Evolutionary conservation across 2,329 filamentous ascomycete genomes (phyloP), one percentile per base, ranked within the genome.

Genomic region (Chaetomium sp.): DNA sequence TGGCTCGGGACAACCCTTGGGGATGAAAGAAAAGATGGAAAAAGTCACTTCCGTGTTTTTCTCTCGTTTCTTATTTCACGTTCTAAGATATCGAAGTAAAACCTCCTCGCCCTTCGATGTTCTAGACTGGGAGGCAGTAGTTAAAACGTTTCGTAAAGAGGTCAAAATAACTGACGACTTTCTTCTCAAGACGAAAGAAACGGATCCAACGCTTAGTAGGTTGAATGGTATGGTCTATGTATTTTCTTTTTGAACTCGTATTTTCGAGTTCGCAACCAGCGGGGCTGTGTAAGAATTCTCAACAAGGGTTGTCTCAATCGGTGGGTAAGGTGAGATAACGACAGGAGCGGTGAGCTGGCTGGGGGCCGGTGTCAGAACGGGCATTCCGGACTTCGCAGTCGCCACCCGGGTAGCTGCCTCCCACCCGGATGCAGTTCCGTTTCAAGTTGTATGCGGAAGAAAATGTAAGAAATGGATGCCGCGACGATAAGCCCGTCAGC

Each of bases 341-440:
- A 56, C n/a, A 5, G 29, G 56, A 21, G 56, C 56, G 56, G 56
- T 57, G 56, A 47, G 38, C 38, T 29, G 31, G 25, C 27, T 12
- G 23, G 42, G 23, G 35, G 25, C 35, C 45, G 56, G 56, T 58
- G 25, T 58, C 38, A 60, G 31, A 60, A 51, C n/a, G 57, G 57
- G 57, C 27, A 51, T 53, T 21, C 57, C 57, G 57, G n/a, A 25
- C 57, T 35, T 47, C 55, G 38, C 38, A 42, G 16, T 6, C 16
- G 38, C 38, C 38, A 42, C 16, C n/a, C 38, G 51, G 51, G 9
- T 31, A 55, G 29, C 23, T 35, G 19, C 23, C n/a, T 29, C 7
- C 21, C 7, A 9, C 21, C 25, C 56, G 21, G 47, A 42, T 53
- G 57, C 45, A 27, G 47, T 57, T 16, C 38, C 56, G 56, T 25